Evolutionary conservation across 352 stramenopile genomes (phyloP).

Genomic region (Phytopythium sindhum): DNA sequence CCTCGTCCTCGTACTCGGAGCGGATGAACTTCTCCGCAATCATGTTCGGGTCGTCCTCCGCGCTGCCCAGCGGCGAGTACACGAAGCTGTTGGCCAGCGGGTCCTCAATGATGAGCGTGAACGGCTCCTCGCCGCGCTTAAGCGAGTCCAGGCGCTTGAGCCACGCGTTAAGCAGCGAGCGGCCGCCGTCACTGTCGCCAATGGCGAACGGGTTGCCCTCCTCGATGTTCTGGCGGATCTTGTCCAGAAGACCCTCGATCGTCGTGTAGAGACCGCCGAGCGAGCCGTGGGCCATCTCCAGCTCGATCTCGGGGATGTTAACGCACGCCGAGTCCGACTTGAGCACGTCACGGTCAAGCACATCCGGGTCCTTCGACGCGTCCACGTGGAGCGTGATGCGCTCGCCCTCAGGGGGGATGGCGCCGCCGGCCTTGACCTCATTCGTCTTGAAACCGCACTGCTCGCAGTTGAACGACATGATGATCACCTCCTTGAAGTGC

Average conservation of each 20-base stretch:
- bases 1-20: slow-evolving; percentile 89
- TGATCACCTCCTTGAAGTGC: slow-evolving; percentile 93
- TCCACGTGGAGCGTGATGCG: slow-evolving; percentile 68
- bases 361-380: slow-evolving; percentile 35
- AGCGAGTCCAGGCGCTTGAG: slow-evolving; percentile 45
- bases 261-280: slow-evolving; percentile 92
- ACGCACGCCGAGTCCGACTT: slow-evolving; percentile 87
- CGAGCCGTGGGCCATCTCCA: slow-evolving; percentile 88
- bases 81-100: slow-evolving; percentile 92
- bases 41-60: slow-evolving; percentile 59
- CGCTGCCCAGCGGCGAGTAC: slow-evolving; percentile 55
- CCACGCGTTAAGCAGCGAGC: slow-evolving; percentile 52
- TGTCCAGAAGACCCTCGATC: slow-evolving; percentile 89
- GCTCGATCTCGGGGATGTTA: slow-evolving; percentile 89
- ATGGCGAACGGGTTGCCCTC: slow-evolving; percentile 80
- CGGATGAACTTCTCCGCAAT: slow-evolving; percentile 85
- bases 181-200: slow-evolving; percentile 70
- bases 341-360: slow-evolving; percentile 90
- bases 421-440: slow-evolving; percentile 90
- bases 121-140: slow-evolving; percentile 65
- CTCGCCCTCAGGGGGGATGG: slow-evolving; percentile 81
- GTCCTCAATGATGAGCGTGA: slow-evolving; percentile 89
- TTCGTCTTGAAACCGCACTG: slow-evolving; percentile 91
- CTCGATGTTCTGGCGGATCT: slow-evolving; percentile 79
- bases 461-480: slow-evolving; percentile 92